Evolutionary conservation across 495 filamentous ascomycete genomes (phyloP), one percentile per base, ranked within the genome.

Genomic region (Lepidopterella palustris): DNA sequence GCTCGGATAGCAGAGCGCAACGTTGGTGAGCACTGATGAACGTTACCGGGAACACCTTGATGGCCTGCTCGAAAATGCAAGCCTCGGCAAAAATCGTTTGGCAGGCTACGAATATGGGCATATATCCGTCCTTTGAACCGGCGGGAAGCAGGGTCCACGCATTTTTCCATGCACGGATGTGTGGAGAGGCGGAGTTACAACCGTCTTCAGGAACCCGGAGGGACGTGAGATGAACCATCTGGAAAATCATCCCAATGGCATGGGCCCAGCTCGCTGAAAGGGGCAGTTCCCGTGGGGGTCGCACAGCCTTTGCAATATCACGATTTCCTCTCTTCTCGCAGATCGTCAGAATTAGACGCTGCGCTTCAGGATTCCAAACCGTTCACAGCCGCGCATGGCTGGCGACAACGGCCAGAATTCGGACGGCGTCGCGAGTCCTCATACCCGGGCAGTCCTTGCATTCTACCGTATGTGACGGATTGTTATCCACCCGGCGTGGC

Each of bases 171-270:
- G 21, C 21, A 18, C 21, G 15, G 10, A 3, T 13, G 4, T 24
- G 3, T 42, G 39, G 13, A 42, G 32, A 2, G 39, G 13, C 47
- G 20, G 24, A 21, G 47, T 13, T 1, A 2, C 0, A 27, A 27
- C 47, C 25, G 8, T 50, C 10, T 50, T 50, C 23, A 50, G 47
- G 47, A 50, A 50, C 24, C 47, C 47, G 47, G 47, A 24, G 24
- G 1, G 4, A 21, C 45, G 24, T 24, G 15, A 21, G 21, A 49
- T 2, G 45, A 24, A 23, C 47, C 35, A 42, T 4, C 3, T 4
- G 18, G 35, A 42, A 42, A 42, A 50, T 18, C 45, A 21, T 24
- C 39, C 39, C 39, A 42, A 20, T 15, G 20, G 39, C 20, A 42
- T 42, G 39, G 39, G 39, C 13, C 39, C 13, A 42, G 39, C 13